These are phyloP conservation scores for Arabidopsis suecica DNA, from an alignment of 345 rosid genomes.

Conservation along the genomic window DNA sequence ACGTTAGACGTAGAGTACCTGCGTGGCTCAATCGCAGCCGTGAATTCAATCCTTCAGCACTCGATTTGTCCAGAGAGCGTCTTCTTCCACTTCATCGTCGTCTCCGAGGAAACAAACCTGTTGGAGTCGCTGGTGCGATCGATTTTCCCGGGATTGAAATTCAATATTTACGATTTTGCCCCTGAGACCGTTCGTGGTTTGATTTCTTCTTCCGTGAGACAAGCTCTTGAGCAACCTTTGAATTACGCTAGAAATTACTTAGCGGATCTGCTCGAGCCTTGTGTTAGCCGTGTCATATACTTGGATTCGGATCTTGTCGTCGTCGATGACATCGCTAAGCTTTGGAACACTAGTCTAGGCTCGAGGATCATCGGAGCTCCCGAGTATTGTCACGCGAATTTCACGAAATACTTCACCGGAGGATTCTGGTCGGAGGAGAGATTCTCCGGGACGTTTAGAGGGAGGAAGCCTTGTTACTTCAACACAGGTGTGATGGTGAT, in stretches of 20 bases:
- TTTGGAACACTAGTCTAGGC: conserved; percentile 60
- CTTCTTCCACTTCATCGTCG: conserved; percentile 70
- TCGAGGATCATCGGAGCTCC: conserved; percentile 74
- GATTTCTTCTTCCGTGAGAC: conserved; percentile 78
- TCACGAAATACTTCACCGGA: conserved; percentile 73
- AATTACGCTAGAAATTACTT: conserved; percentile 80
- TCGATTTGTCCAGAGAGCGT: conserved; percentile 70
- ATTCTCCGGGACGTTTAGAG: conserved; percentile 56
- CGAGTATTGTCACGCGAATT: conserved; percentile 82
- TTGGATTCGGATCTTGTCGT: conserved; percentile 78
- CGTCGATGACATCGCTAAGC: conserved; percentile 70
- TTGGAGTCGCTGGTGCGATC: conserved; percentile 61
- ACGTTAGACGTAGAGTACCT: conserved; percentile 74
- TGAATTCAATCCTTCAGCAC: conserved; percentile 69
- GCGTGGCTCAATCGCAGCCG: conserved; percentile 81
- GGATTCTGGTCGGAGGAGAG: conserved; percentile 63
- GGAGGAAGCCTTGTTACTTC: conserved; percentile 70
- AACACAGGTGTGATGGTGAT: conserved; percentile 92
- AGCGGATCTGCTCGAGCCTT: conserved; percentile 78
- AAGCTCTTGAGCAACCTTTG: conserved; percentile 80
- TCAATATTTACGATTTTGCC: conserved; percentile 67
- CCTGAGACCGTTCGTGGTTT: conserved; percentile 63
- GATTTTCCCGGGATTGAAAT: conserved; percentile 64
- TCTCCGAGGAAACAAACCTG: conserved; percentile 50
- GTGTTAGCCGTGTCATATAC: conserved; percentile 70